A percentile compares a stretch with the other conserved stretches of the same genome.
Evolutionary conservation across 1,139 yeast species (phyloP).

Genomic region (Kluyveromyces marxianus): DNA sequence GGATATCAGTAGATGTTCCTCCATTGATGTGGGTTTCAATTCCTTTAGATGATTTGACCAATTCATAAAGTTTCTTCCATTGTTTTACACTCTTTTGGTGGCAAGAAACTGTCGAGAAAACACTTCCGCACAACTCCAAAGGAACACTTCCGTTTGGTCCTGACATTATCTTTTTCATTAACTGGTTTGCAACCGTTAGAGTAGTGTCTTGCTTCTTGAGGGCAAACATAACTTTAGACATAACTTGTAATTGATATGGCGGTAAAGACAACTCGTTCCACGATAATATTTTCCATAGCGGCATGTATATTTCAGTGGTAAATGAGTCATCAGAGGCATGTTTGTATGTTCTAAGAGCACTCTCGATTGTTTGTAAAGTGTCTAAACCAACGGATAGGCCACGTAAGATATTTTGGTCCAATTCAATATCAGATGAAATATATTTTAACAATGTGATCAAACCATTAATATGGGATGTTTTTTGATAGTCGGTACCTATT

Average conservation of each 20-base stretch:
- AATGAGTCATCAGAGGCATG: conserved; percentile 4
- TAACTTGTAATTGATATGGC: conserved; percentile 11
- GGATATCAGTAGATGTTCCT: conserved; percentile 33
- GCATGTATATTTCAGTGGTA: conserved; percentile 29
- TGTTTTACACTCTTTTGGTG: conserved; percentile 38
- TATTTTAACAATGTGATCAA: conserved; percentile 18
- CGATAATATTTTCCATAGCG: conserved; percentile 15
- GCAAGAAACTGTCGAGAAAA: conserved; percentile 32
- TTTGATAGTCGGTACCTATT: conserved; percentile 27
- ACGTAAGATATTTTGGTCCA: conserved; percentile 11
- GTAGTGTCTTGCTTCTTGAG: conserved; percentile 27
- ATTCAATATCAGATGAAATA: conserved; percentile 11
- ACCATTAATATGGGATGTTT: conserved; percentile 23
- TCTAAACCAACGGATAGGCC: conserved; percentile 24
- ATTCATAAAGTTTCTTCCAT: conserved; percentile 48
- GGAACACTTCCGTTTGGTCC: conserved; percentile 47
- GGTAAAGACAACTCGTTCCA: conserved; percentile 13
- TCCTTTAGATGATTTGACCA: conserved; percentile 43
- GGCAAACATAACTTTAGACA: conserved; percentile 20
- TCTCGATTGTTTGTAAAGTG: conserved; percentile 15
- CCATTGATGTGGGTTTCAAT: conserved; percentile 24
- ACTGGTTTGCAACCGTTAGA: conserved; percentile 12
- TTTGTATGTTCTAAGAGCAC: conserved; percentile 10
- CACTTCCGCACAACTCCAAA: conserved; percentile 36
- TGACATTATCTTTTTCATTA: conserved; percentile 40